phyloP scores from a whole-genome alignment of 2,329 filamentous ascomycete species.

The Cladosporium halotolerans region DNA sequence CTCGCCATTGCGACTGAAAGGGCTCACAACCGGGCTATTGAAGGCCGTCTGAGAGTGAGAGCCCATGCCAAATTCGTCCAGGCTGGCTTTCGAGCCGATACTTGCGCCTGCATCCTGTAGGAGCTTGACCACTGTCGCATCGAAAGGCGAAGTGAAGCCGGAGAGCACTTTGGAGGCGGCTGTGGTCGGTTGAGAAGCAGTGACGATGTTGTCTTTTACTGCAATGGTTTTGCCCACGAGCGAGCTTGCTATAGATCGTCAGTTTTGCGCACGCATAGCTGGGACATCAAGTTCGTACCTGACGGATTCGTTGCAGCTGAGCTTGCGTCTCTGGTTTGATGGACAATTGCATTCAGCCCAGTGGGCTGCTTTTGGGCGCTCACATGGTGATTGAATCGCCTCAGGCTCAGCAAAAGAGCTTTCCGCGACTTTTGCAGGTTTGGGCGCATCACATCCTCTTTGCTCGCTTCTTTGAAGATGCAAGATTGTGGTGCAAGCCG shows the following conservation, averaged over 20 bases:
- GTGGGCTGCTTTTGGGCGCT: not conserved
- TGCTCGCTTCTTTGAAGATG: not conserved
- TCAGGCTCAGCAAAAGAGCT: not conserved
- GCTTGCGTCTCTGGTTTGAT: not conserved
- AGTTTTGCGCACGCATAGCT: not conserved
- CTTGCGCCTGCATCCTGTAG: conserved; percentile 58
- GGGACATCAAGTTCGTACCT: not conserved
- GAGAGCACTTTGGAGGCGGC: conserved; percentile 71
- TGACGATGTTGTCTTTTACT: conserved; percentile 49
- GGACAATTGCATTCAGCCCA: conserved; percentile 1
- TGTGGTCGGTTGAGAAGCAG: conserved; percentile 54
- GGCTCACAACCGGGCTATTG: conserved; percentile 59
- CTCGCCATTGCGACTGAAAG: conserved; percentile 29
- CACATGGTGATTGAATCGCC: conserved; percentile 8
- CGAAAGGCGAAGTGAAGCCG: conserved; percentile 66
- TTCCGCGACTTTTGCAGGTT: conserved; percentile 5
- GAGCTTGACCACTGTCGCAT: conserved; percentile 71
- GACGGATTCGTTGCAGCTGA: not conserved
- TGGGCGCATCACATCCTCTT: conserved; percentile 11
- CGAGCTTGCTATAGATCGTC: not conserved
- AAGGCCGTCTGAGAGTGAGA: conserved; percentile 68
- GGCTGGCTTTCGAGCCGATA: conserved; percentile 75
- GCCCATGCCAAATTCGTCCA: conserved; percentile 96
- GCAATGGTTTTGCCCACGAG: conserved; percentile 35
- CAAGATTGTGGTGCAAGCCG: not conserved